Evolutionary conservation across 345 rosid genomes (phyloP).

Genomic region (Citrus maxima): DNA sequence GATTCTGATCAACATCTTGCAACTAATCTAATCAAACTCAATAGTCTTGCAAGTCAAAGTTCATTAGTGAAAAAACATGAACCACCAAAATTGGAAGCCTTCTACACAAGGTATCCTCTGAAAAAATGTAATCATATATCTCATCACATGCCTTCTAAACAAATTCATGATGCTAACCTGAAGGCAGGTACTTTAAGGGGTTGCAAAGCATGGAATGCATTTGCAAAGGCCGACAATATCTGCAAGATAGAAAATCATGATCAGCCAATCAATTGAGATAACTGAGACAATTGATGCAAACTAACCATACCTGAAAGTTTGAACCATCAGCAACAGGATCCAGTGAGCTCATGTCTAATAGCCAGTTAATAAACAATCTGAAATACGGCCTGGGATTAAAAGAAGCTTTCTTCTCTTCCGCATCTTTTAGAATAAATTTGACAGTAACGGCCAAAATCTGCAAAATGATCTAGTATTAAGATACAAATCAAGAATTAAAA

Average conservation of each 20-base stretch:
- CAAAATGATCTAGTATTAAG: slow-evolving; percentile 16
- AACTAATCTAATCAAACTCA: neutral
- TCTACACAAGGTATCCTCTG: neutral
- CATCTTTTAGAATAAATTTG: slow-evolving; percentile 75
- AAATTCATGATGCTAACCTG: slow-evolving; percentile 52
- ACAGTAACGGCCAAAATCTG: slow-evolving; percentile 76
- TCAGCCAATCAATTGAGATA: slow-evolving; percentile 11
- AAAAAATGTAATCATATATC: neutral
- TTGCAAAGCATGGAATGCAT: slow-evolving; percentile 83
- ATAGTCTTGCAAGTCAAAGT: neutral
- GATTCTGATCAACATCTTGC: neutral
- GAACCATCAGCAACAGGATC: slow-evolving; percentile 66
- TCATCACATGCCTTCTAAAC: neutral
- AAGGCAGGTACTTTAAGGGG: slow-evolving; percentile 91
- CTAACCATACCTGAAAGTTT: slow-evolving; percentile 64
- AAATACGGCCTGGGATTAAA: slow-evolving; percentile 72
- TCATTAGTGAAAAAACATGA: no score
- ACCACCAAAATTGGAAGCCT: neutral
- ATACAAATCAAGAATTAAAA: neutral
- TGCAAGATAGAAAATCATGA: slow-evolving; percentile 28
- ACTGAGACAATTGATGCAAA: neutral
- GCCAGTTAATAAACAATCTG: slow-evolving; percentile 75
- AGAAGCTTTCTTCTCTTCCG: slow-evolving; percentile 76
- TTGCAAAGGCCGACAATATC: slow-evolving; percentile 85
- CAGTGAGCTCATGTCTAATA: slow-evolving; percentile 61